These are phyloP conservation scores for Aspergillus ibericus DNA, from an alignment of 2,329 filamentous ascomycete species.

Conservation along the genomic window DNA sequence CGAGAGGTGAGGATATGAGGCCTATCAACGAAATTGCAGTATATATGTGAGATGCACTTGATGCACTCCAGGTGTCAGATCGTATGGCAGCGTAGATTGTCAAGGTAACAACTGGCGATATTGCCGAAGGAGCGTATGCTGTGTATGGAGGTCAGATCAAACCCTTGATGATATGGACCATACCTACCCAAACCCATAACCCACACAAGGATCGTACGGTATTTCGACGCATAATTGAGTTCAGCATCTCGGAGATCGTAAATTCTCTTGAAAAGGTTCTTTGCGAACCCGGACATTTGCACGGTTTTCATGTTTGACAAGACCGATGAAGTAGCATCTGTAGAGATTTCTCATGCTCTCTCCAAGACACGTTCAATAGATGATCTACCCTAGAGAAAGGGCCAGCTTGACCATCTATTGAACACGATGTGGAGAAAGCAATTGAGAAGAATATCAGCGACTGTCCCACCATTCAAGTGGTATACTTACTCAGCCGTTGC, in stretches of 20 bases:
- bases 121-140: not conserved
- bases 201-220: not conserved
- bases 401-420: not conserved
- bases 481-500: not conserved
- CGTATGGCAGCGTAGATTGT: not conserved
- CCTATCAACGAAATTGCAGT: not conserved
- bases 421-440: not conserved
- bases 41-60: not conserved
- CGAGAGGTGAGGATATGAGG: not conserved
- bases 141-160: not conserved
- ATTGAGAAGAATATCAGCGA: not conserved
- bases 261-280: not conserved
- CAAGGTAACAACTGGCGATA: not conserved
- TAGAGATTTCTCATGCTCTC: not conserved
- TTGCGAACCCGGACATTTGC: not conserved
- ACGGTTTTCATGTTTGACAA: not conserved
- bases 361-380: not conserved
- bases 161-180: not conserved
- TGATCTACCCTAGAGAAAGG: too few relatives aligned
- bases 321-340: not conserved
- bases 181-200: not conserved
- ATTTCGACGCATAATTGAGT: not conserved
- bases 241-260: not conserved
- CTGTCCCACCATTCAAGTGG: not conserved
- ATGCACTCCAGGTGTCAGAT: not conserved